Conservation (phyloP, 1,284 basidiomycete genomes). For the Phenoliferia sp. region DNA sequence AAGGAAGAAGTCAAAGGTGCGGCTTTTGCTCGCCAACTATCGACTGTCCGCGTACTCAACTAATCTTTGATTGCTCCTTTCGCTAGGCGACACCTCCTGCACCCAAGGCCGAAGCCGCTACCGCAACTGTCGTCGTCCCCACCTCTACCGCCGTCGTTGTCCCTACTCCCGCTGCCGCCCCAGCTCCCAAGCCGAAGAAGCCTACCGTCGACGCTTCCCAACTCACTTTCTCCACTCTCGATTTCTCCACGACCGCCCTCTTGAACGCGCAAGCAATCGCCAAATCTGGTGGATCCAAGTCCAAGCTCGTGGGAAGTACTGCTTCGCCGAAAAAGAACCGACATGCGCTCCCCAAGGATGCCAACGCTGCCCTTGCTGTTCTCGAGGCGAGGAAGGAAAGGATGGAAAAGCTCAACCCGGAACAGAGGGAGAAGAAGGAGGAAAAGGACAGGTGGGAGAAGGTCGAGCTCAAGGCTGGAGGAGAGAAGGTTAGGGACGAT, state of each 20-base stretch:
- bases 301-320: background rate
- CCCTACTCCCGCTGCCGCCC: conserved; percentile 27
- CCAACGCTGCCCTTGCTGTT: conserved; percentile 73
- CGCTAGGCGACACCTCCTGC: background rate
- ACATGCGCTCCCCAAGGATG: conserved; percentile 67
- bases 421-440: conserved; percentile 68
- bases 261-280: conserved; percentile 15
- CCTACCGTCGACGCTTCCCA: conserved; percentile 52
- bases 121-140: too few relatives aligned
- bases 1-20: conserved; percentile 25
- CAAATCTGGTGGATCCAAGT: conserved; percentile 11
- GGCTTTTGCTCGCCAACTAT: background rate
- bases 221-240: conserved; percentile 66
- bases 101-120: background rate
- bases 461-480: conserved; percentile 73
- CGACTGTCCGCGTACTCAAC: background rate
- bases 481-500: conserved; percentile 81
- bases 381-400: conserved; percentile 68
- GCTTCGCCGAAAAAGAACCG: conserved; percentile 51
- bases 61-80: background rate
- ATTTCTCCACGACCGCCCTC: conserved; percentile 42
- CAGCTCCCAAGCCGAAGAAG: conserved; percentile 40
- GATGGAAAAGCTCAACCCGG: conserved; percentile 65
- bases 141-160: conserved; percentile 38
- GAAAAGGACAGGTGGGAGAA: conserved; percentile 81